Evolutionary conservation across 78 protist species (phyloP), one percentile per base, ranked within the genome.

Genomic region (Dictyostelium discoideum): DNA sequence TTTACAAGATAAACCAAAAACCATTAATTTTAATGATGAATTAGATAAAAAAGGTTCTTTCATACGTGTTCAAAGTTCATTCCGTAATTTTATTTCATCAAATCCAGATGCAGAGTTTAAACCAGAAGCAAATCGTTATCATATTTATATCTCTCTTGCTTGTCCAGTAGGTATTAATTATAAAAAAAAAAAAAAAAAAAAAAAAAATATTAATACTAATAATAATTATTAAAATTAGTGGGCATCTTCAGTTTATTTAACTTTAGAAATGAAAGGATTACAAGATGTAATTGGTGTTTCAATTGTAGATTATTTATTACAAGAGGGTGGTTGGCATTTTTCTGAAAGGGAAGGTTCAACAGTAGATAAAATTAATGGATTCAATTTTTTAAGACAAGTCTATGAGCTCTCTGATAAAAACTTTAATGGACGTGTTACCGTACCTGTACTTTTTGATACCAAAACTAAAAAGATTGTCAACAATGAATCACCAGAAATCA

Each of bases 401-500:
- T 82, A 87, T 46, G 26, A 85, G 3, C 48, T 39, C 63, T 26
- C 50, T 20, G 78, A 84, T 32, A 69, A 82, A 14, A 77, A 96
- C 44, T 88, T 81, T 13, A 79, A 32, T 1, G 98, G 97, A 11
- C 44, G 90, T 13, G 83, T 32, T 79, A 93, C 99, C 2, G 98
- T 97, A 20, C 99, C 99, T 5, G 92, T 98, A 7, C 97, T 98
- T 7, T 98, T 72, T 29, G 98, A 98, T 80, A 96, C 84, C 82
- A 81, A 92, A 67, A 83, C 69, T 3, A 32, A 24, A 7, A 26
- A 44, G 9, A 95, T 98, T 57, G 99, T 98, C 20, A 97, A 96
- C 95, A 98, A 98, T 92, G 99, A 98, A 74, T 83, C 97, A n/a
- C 26, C 92, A 13, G 99, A 98, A 44, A 98, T 98, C 87, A 85